Percentiles rank a stretch among this genome's conserved stretches.
phyloP scores from a whole-genome alignment of 2,329 filamentous ascomycete species.

The Diaporthe vaccinii region DNA sequence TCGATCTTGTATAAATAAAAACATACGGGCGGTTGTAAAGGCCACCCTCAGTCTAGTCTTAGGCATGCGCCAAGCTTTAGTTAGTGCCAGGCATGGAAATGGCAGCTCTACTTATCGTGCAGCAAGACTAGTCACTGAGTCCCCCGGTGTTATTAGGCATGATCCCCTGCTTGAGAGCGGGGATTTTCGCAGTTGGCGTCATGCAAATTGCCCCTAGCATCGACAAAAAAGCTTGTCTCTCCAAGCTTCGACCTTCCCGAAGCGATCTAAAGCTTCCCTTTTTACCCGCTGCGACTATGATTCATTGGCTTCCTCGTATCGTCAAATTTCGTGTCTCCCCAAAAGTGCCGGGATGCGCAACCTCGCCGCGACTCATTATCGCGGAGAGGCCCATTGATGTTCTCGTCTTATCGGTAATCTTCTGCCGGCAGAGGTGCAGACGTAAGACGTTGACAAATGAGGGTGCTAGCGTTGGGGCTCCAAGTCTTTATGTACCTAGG shows the following conservation, averaged over 20 bases:
- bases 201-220: background rate
- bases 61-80: background rate
- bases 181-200: too few species aligned
- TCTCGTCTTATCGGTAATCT: constrained; percentile 24
- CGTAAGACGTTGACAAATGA: constrained; percentile 6
- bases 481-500: background rate
- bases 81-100: background rate
- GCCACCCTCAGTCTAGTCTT: background rate
- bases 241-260: constrained; percentile 18
- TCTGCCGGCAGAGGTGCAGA: background rate
- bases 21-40: background rate
- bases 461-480: background rate
- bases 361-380: background rate
- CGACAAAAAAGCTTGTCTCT: background rate
- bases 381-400: background rate
- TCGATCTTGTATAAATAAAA: background rate
- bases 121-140: background rate
- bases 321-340: background rate
- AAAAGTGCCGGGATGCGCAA: background rate
- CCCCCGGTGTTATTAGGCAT: background rate
- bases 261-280: background rate
- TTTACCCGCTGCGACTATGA: background rate
- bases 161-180: background rate
- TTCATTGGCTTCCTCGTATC: background rate
- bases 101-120: background rate